Evolutionary conservation across 345 rosid genomes (phyloP).

Genomic region (Iberis pinnata): DNA sequence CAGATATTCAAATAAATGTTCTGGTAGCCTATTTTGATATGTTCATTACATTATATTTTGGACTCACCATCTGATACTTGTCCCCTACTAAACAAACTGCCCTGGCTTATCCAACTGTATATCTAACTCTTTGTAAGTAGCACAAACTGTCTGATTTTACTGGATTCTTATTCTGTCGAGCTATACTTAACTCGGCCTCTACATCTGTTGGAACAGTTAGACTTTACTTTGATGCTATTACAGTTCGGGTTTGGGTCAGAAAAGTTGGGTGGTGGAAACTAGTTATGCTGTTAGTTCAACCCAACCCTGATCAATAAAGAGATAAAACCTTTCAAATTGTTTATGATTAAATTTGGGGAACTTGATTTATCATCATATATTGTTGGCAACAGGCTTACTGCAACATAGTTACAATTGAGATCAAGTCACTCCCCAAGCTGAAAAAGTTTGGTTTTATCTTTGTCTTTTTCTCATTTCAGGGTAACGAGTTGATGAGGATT

Average conservation of each 20-base stretch:
- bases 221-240: too few relatives aligned
- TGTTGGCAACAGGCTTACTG: not conserved
- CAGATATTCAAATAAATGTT: constrained; percentile 3
- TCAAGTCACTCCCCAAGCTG: not conserved
- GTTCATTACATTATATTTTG: not conserved
- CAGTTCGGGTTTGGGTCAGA: too few relatives aligned
- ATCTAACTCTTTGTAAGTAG: not conserved
- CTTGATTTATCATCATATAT: not conserved
- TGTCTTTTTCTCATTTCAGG: constrained; percentile 48
- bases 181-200: too few relatives aligned
- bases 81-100: constrained; percentile 13
- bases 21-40: not conserved
- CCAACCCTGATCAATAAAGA: too few relatives aligned
- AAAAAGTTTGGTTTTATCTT: constrained; percentile 1
- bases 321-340: too few relatives aligned
- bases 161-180: not conserved
- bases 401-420: not conserved
- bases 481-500: constrained; percentile 88
- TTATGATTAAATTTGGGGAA: not conserved
- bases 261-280: not conserved
- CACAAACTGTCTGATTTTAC: not conserved
- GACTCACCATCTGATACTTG: not conserved
- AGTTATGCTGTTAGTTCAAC: not conserved
- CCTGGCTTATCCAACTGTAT: constrained; percentile 5
- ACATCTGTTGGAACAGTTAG: too few relatives aligned